A percentile compares a stretch with the other conserved stretches of the same genome.
phyloP scores from a whole-genome alignment of 2,329 filamentous ascomycete genomes.

The Sordariomycetes sp. region DNA sequence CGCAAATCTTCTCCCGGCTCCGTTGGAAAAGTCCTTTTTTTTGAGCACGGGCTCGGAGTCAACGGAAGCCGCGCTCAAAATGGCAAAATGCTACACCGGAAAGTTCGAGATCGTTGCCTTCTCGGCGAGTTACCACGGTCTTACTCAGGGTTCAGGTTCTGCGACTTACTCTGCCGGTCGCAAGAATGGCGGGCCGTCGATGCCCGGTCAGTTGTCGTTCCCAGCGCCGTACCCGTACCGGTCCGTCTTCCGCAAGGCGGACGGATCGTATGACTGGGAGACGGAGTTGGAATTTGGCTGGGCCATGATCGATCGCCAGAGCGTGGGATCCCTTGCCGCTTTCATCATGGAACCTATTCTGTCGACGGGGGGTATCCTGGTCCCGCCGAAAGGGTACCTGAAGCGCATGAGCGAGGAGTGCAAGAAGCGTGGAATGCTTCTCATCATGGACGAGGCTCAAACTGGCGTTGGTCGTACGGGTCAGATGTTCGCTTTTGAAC shows the following conservation, averaged over 20 bases:
- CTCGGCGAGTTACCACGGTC: conserved; percentile 44
- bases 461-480: conserved; percentile 43
- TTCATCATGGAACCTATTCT: conserved; percentile 50
- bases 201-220: conserved; percentile 43
- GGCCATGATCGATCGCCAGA: conserved; percentile 44
- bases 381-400: conserved; percentile 41
- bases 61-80: conserved; percentile 47
- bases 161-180: conserved; percentile 41
- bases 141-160: conserved; percentile 36
- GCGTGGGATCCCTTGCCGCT: conserved; percentile 45
- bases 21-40: conserved; percentile 40
- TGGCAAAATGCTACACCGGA: conserved; percentile 49
- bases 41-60: conserved; percentile 40
- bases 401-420: conserved; percentile 35
- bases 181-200: conserved; percentile 25
- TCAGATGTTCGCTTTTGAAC: conserved; percentile 43
- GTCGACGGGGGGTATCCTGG: conserved; percentile 40
- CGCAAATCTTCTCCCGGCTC: conserved; percentile 26
- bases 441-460: conserved; percentile 48
- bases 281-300: conserved; percentile 50
- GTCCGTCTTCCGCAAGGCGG: conserved; percentile 42
- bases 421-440: conserved; percentile 37
- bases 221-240: conserved; percentile 49
- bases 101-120: conserved; percentile 52
- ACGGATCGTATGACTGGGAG: conserved; percentile 53